Conservation (phyloP, 345 rosid species). For the Salix caprea region DNA sequence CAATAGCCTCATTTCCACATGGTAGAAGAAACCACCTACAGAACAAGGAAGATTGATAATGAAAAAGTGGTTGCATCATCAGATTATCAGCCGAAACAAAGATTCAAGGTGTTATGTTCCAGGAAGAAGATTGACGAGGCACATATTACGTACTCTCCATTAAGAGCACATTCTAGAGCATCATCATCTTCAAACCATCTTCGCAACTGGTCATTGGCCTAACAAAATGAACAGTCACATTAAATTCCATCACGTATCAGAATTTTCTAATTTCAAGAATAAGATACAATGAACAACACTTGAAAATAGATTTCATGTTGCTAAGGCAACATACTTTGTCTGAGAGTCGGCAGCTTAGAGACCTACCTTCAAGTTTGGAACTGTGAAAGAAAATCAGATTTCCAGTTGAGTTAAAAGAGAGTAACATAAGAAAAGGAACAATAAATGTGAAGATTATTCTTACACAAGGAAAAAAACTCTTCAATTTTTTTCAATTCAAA, state of each 20-base stretch:
- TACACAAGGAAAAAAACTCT: not conserved
- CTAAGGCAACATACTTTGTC: constrained; percentile 52
- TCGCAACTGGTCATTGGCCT: constrained; percentile 48
- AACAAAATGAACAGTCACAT: constrained; percentile 6
- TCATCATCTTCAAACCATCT: constrained; percentile 61
- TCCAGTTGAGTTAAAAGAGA: not conserved
- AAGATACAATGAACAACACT: not conserved
- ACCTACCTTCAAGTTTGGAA: constrained; percentile 78
- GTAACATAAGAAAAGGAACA: not conserved
- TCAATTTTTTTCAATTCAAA: not conserved
- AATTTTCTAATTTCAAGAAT: not conserved
- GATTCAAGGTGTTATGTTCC: not conserved
- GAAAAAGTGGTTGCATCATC: not conserved
- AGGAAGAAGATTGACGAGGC: constrained; percentile 1
- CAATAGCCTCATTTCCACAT: constrained; percentile 34
- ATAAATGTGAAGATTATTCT: not conserved
- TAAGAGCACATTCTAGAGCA: constrained; percentile 71
- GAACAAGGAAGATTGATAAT: constrained; percentile 1
- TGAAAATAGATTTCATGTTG: not conserved
- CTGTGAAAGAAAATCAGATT: constrained; percentile 34
- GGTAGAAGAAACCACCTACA: constrained; percentile 74
- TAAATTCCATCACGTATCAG: not conserved
- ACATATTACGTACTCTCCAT: constrained; percentile 63
- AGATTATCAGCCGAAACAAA: not conserved
- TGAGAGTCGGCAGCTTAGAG: constrained; percentile 70